Evolutionary conservation across 2,329 filamentous ascomycete genomes (phyloP).

Genomic region (Xylaria sp.): DNA sequence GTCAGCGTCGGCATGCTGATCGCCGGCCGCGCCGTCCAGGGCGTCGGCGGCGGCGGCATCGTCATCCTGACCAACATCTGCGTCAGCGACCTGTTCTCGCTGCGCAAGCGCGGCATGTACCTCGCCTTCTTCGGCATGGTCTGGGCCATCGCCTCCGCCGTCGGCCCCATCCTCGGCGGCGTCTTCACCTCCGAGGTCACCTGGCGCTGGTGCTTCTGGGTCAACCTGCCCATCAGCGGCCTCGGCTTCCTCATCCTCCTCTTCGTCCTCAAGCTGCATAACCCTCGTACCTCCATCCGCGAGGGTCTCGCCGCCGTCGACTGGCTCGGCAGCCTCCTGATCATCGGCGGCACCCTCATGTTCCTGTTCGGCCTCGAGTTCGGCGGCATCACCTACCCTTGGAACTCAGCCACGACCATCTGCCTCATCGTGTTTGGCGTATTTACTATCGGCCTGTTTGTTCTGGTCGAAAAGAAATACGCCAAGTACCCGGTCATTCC

Average conservation of each 20-base stretch:
- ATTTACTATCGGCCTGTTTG: constrained; percentile 65
- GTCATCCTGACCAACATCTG: constrained; percentile 63
- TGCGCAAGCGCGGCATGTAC: constrained; percentile 54
- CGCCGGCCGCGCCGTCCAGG: constrained; percentile 58
- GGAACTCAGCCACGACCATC: constrained; percentile 74
- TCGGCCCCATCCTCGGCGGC: constrained; percentile 71
- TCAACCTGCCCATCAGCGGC: constrained; percentile 59
- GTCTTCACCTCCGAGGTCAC: constrained; percentile 63
- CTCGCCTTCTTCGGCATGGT: constrained; percentile 56
- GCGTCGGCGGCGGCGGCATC: constrained; percentile 59
- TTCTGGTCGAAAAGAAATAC: constrained; percentile 71
- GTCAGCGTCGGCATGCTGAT: constrained; percentile 56
- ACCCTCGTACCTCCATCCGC: constrained; percentile 64
- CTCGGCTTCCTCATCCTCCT: constrained; percentile 53
- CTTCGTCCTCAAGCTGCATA: constrained; percentile 69
- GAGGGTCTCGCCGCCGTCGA: constrained; percentile 66
- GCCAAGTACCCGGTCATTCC: constrained; percentile 82
- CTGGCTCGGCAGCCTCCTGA: constrained; percentile 57
- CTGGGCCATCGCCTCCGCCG: constrained; percentile 67
- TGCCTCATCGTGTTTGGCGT: constrained; percentile 77
- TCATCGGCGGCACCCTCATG: constrained; percentile 82
- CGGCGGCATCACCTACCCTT: constrained; percentile 75
- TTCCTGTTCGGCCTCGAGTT: constrained; percentile 84
- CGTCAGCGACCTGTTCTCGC: constrained; percentile 58
- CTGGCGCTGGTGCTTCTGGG: constrained; percentile 72